Percentiles rank a stretch among this genome's conserved stretches.
Evolutionary conservation across 75 land plant genomes (phyloP).

Genomic region (Adiantum capillusveneris): DNA sequence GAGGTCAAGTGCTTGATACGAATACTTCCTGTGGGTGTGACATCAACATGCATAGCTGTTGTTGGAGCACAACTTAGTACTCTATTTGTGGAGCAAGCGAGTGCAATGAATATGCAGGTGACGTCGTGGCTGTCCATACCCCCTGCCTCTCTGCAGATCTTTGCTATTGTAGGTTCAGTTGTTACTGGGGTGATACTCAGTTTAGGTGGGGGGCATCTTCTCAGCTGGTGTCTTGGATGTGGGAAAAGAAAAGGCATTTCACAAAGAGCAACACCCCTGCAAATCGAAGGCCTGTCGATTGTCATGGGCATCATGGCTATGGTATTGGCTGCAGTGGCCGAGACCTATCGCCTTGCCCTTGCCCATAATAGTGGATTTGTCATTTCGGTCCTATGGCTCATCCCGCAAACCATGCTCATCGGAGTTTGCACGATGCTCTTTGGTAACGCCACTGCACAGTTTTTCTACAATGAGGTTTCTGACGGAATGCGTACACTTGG

Average conservation of each 20-base stretch:
- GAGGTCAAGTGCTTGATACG: conserved; percentile 28
- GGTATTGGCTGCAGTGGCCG: conserved; percentile 16
- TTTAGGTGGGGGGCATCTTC: conserved; percentile 17
- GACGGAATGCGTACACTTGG: conserved; percentile 21
- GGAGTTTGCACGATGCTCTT: conserved; percentile 11
- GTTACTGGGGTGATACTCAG: conserved; percentile 18
- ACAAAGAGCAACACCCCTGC: conserved; percentile 14
- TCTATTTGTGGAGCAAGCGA: conserved; percentile 26
- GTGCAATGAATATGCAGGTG: conserved; percentile 16
- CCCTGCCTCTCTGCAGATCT: conserved; percentile 16
- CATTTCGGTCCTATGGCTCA: conserved; percentile 13
- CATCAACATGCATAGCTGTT: conserved; percentile 20
- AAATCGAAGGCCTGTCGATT: conserved; percentile 9
- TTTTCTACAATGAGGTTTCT: conserved; percentile 24
- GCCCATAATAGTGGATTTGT: background rate
- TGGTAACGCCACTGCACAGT: conserved; percentile 13
- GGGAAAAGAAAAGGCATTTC: conserved; percentile 5
- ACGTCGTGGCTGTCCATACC: conserved; percentile 5
- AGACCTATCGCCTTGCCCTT: conserved; percentile 11
- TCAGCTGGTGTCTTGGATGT: conserved; percentile 22
- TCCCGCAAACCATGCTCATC: conserved; percentile 17
- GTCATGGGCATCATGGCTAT: conserved; percentile 12
- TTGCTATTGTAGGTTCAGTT: conserved; percentile 9
- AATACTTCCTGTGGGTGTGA: conserved; percentile 17
- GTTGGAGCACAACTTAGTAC: conserved; percentile 20